Conservation (phyloP, 2,329 filamentous ascomycete species). For the Pseudopyricularia cyperi region DNA sequence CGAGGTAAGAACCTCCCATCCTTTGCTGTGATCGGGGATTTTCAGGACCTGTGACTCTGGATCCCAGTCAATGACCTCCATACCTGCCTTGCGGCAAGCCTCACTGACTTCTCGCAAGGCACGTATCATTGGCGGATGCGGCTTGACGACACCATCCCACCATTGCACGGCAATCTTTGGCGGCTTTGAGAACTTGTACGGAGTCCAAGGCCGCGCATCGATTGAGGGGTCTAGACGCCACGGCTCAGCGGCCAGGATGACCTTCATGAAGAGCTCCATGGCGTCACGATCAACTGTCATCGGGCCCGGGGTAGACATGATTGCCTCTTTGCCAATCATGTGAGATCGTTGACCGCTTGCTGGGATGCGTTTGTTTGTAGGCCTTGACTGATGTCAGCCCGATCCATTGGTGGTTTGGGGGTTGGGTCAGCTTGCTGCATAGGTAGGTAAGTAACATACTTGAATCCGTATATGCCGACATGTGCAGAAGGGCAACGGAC, state of each 20-base stretch:
- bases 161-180: conserved; percentile 3
- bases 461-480: conserved; percentile 18
- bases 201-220: conserved; percentile 43
- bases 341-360: conserved; percentile 11
- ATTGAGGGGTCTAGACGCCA: conserved; percentile 46
- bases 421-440: not conserved
- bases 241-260: conserved; percentile 35
- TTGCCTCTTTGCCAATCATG: conserved; percentile 22
- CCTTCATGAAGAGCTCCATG: conserved; percentile 38
- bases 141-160: conserved; percentile 23
- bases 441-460: conserved; percentile 18
- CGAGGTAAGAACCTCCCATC: conserved; percentile 16
- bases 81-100: conserved; percentile 5
- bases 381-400: conserved; percentile 10
- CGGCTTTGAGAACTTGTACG: not conserved
- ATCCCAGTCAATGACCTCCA: conserved; percentile 9
- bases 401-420: not conserved
- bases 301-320: conserved; percentile 18
- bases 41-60: conserved; percentile 19
- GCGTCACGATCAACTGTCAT: conserved; percentile 19
- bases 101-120: conserved; percentile 29
- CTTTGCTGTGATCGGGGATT: conserved; percentile 29
- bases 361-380: conserved; percentile 17
- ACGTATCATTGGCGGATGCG: conserved; percentile 44
- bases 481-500: conserved; percentile 17